Conservation (phyloP, 1,284 basidiomycete genomes). For the Prillingera fragicola region DNA sequence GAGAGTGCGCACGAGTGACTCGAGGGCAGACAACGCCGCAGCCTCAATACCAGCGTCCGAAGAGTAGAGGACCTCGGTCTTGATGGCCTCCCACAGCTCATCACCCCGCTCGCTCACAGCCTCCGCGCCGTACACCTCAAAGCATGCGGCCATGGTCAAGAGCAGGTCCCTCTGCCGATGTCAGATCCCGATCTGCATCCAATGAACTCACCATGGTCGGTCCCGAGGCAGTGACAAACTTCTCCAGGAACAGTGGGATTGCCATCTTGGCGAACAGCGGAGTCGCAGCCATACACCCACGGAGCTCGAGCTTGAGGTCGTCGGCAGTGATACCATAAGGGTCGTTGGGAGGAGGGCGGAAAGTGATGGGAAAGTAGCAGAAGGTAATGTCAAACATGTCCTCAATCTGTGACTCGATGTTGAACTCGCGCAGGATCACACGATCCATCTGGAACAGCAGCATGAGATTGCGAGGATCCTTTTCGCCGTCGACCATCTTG, state of each 20-base stretch:
- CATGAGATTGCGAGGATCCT: slow-evolving; percentile 92
- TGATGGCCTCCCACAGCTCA: slow-evolving; percentile 79
- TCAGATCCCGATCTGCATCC: slow-evolving; percentile 1
- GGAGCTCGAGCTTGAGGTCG: slow-evolving; percentile 70
- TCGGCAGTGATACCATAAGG: slow-evolving; percentile 88
- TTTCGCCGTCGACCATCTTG: slow-evolving; percentile 82
- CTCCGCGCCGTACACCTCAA: slow-evolving; percentile 72
- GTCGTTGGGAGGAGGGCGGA: slow-evolving; percentile 88
- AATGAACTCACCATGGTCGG: slow-evolving; percentile 63
- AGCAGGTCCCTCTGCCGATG: slow-evolving; percentile 67
- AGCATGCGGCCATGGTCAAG: slow-evolving; percentile 64
- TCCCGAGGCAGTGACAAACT: slow-evolving; percentile 77
- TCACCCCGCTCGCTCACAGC: slow-evolving; percentile 60
- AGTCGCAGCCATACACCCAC: slow-evolving; percentile 65
- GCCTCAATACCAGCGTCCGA: slow-evolving; percentile 67
- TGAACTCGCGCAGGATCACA: slow-evolving; percentile 82
- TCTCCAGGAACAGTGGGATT: slow-evolving; percentile 85
- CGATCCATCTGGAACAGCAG: slow-evolving; percentile 81
- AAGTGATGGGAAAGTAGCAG: slow-evolving; percentile 99
- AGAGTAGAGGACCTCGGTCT: slow-evolving; percentile 89
- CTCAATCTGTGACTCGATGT: slow-evolving; percentile 70
- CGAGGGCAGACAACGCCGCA: slow-evolving; percentile 64
- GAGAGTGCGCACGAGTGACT: slow-evolving; percentile 66
- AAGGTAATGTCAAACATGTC: slow-evolving; percentile 91
- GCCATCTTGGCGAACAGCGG: slow-evolving; percentile 78